Conservation (phyloP, 768 basidiomycete genomes). For the Mycena capillaripes region DNA sequence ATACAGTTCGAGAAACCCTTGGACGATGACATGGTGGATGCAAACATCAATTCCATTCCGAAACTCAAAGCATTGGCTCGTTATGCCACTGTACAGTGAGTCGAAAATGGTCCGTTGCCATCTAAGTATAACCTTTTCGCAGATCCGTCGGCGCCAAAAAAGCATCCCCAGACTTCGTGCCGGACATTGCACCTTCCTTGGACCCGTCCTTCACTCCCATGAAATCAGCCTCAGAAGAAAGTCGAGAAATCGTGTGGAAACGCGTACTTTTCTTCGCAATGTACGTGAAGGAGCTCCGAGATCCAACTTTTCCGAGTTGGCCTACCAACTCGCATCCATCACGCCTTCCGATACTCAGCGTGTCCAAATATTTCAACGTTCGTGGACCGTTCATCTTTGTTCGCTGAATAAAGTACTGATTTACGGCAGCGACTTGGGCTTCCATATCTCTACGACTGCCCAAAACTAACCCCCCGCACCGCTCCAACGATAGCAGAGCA, state of each 20-base stretch:
- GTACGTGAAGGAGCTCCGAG: neutral
- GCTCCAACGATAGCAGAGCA: neutral
- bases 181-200: slow-evolving; percentile 7
- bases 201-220: neutral
- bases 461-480: neutral
- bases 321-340: neutral
- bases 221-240: slow-evolving; percentile 3
- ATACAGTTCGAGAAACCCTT: no score
- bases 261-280: slow-evolving; percentile 7
- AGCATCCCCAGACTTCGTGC: no score
- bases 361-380: neutral
- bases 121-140: no score
- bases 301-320: no score
- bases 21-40: no score
- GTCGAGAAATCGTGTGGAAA: neutral
- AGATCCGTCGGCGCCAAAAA: no score
- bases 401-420: neutral
- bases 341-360: neutral
- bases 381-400: neutral
- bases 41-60: no score
- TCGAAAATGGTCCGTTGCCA: no score
- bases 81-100: no score
- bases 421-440: neutral
- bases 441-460: neutral
- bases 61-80: no score